Evolutionary conservation across 495 filamentous ascomycete genomes (phyloP), one percentile per base, ranked within the genome.

Genomic region (Lophiostoma macrostomum): DNA sequence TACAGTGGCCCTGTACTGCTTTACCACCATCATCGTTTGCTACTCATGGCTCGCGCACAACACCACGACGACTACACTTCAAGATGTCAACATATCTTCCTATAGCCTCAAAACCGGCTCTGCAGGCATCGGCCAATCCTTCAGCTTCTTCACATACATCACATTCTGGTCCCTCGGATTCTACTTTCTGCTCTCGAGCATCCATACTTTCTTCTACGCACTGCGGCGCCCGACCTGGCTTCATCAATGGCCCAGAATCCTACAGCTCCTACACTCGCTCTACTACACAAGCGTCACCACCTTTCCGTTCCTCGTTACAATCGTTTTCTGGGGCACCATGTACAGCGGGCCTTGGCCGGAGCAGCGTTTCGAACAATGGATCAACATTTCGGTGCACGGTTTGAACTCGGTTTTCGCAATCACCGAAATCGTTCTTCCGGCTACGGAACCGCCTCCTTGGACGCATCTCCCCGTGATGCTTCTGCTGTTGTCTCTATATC

Each of bases 331-430:
- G 43, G 23, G 43, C 10, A 47, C 43, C 7, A 47, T 47, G 43
- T 47, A 47, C 28, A 32, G 24, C 22, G 43, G 43, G 6, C 43
- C 43, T 31, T 47, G 43, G 43, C 18, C 43, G 8, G 16, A 5
- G 40, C 6, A 16, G 20, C 40, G 40, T 87, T 75, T 58, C 87
- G 87, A 2, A 80, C 89, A 62, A 65, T 81, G 16, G 78, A 80
- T 11, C 57, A 90, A 89, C 72, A 70, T 88, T 63, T 85, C 84
- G 43, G 74, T 82, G 62, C 88, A 93, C 68, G 77, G 67, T 32
- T 69, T 93, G 14, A 91, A 91, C 73, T 76, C 74, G 40, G 48
- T 76, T 31, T 90, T 84, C 65, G 85, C 83, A 2, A 58, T 86
- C 16, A 72, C 87, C 55, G 88, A 93, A 70, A 74, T 91, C 58